phyloP scores from a whole-genome alignment of 345 rosid genomes.

The Brassica nigra region DNA sequence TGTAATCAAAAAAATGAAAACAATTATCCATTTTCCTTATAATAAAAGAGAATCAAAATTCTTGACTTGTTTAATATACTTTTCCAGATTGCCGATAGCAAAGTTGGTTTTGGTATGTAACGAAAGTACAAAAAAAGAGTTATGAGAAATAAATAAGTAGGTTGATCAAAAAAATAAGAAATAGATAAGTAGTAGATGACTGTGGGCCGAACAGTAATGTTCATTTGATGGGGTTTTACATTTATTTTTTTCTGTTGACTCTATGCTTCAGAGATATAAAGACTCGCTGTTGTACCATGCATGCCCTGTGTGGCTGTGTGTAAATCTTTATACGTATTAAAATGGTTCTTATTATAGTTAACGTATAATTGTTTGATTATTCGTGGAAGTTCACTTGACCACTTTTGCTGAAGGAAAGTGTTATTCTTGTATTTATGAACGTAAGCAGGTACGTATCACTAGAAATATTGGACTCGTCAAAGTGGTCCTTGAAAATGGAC shows the following conservation, averaged over 20 bases:
- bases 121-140: neutral
- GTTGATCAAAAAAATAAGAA: neutral
- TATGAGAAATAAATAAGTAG: neutral
- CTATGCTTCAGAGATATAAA: slow-evolving; percentile 1
- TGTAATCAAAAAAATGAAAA: neutral
- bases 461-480: neutral
- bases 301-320: neutral
- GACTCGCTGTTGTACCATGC: slow-evolving; percentile 7
- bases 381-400: slow-evolving; percentile 17
- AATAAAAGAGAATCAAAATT: slow-evolving; percentile 1
- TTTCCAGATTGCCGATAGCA: slow-evolving; percentile 4
- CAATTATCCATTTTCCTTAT: neutral
- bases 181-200: no score
- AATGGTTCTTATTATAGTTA: neutral
- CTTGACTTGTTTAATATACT: slow-evolving; percentile 14
- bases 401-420: slow-evolving; percentile 8
- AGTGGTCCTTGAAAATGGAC: neutral
- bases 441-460: neutral
- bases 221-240: neutral
- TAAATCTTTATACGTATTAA: neutral
- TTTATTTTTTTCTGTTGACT: slow-evolving; percentile 8
- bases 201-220: slow-evolving; percentile 26
- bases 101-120: slow-evolving; percentile 19
- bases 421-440: neutral
- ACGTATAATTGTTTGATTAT: neutral